Base-by-base conservation (phyloP, 2,329 filamentous ascomycete species). In the Botrytis sinoallii region DNA sequence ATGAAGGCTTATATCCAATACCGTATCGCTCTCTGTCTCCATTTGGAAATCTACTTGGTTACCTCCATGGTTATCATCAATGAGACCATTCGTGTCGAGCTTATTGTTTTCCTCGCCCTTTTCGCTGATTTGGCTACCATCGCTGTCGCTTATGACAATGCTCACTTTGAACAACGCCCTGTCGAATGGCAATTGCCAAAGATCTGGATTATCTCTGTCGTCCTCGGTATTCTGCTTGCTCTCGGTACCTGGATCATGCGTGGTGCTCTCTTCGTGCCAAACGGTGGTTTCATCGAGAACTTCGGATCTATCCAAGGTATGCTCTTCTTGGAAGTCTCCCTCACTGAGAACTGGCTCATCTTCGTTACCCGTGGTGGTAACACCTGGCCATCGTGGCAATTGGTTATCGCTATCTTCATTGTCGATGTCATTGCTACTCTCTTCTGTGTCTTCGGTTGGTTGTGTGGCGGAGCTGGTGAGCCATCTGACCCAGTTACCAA, bases 1-100 rank as follows among this genome's bases (percentile, higher is more conserved):
- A 97, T 97, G 94, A 96, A 97, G 85, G 92, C 94, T 76, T 97
- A 97, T 86, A 93, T 97, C 77, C 92, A 97, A 82, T 97, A 97
- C 88, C 93, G 94, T 89, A 97, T 97, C 81, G 94, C 94, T 70
- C 86, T 97, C 79, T 97, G 94, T 48, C 89, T 97, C 78, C 94
- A 97, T 83, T 88, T 97, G 81, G 93, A 96, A 85, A 89, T 94
- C 81, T 94, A 93, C 86, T 86, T 94, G 38, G 90, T 91, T 78
- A 91, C 90, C 75, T 92, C 91, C 48, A 93, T 93, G 90, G 90
- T 93, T 83, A 92, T 93, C 85, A 88, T 93, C 84, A 91, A 93
- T 85, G 91, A 93, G 85, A 93, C 91, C 76, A 88, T 93, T 81
- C 87, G 87, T 77, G 88, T 88, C 75, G 89, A 93, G 77, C 88